Base-by-base conservation (phyloP, 805 yeast genomes). In the Kodamaea jinghongensis region DNA sequence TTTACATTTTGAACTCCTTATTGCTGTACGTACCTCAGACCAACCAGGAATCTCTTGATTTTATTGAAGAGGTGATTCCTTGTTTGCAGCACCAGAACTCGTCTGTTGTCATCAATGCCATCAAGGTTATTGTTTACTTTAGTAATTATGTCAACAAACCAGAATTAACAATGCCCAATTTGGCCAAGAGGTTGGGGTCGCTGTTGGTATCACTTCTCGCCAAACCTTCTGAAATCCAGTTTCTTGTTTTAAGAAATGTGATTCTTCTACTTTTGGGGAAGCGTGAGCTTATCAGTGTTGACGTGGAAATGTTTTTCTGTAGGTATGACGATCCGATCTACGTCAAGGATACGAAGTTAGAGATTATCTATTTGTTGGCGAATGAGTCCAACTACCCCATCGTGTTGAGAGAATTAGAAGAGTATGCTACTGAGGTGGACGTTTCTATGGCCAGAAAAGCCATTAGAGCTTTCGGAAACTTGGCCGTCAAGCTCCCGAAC, bases 261-360 rank as follows among this genome's bases (percentile, higher is more conserved):
- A 86, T 88, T 17, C 60, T 89, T 23, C 61, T 90, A 27, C 70
- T 90, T 17, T 68, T 88, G 41, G 79, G 86, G 38, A 76, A 80
- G 44, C 80, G 83, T 9, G 70, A 75, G 15, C 63, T 88, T 41
- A 61, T 80, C 29, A 61, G 69, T 17, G 67, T 85, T 39, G 93
- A 86, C 46, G 87, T 86, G n/a, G 76, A 79, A 38, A 76, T 79
- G 63, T 87, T 90, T 55, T 89, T 87, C 61, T 83, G 93, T 62
- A 80, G 79, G 43, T 86, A 78, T 51, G 83, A 85, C 56, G 96
- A 90, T 57, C 93, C 95, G 1, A 78, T 86, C 15, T 91, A 86
- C 57, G 80, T 91, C 55, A 87, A 89, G 58, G 91, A 88, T 51
- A 86, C 96, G 4, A 91, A 91, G 54, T 67, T 91, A 32, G 97